Evolutionary conservation across 2,329 filamentous ascomycete genomes (phyloP).

Genomic region (Sclerotinia borealis): DNA sequence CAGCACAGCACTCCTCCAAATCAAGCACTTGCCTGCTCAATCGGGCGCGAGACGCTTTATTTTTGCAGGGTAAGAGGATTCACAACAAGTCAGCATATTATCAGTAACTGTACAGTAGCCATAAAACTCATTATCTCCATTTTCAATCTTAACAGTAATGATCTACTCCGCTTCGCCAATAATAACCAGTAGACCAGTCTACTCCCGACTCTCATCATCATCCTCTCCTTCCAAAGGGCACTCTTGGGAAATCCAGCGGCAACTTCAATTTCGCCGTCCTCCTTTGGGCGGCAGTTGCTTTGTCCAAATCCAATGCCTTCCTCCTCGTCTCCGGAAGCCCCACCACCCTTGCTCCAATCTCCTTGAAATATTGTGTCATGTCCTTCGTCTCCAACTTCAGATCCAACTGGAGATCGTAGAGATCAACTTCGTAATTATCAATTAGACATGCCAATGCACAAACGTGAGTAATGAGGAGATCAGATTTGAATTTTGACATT

Average conservation of each 20-base stretch:
- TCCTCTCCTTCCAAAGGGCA: conserved; percentile 25
- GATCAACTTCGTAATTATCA: conserved; percentile 68
- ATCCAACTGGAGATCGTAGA: conserved; percentile 63
- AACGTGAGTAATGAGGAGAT: conserved; percentile 68
- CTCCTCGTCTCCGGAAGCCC: conserved; percentile 41
- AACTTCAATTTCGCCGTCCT: conserved; percentile 66
- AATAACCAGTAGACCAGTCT: background rate
- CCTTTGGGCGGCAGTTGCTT: conserved; percentile 53
- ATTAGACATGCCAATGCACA: conserved; percentile 65
- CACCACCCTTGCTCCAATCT: conserved; percentile 64
- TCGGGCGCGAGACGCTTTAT: background rate
- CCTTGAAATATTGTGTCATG: conserved; percentile 65
- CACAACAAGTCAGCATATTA: background rate
- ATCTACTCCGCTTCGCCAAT: conserved; percentile 4
- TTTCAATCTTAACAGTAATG: background rate
- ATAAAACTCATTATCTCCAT: background rate
- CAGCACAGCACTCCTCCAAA: no score
- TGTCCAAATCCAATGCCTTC: conserved; percentile 50
- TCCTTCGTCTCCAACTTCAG: conserved; percentile 64
- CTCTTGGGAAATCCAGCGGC: conserved; percentile 77
- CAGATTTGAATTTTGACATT: conserved; percentile 65
- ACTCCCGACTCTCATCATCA: background rate
- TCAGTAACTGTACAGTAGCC: background rate
- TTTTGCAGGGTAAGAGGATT: background rate
- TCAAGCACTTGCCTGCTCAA: no score